These are phyloP conservation scores for Hypoxylon crocopeplum DNA, from an alignment of 495 filamentous ascomycete species.

Conservation along the genomic window DNA sequence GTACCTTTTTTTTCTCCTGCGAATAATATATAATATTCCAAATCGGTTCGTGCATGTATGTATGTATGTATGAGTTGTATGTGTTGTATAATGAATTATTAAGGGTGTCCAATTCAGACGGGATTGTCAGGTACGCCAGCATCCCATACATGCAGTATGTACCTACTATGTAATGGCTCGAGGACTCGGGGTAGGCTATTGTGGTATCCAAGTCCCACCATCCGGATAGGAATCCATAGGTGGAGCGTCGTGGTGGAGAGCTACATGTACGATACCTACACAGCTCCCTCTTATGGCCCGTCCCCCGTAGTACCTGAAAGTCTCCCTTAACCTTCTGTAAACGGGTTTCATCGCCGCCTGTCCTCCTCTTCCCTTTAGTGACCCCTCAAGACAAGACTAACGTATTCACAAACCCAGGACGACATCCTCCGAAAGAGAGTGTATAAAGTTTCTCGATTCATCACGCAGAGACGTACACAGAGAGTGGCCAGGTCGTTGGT, in stretches of 20 bases:
- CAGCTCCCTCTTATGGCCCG: conserved; percentile 31
- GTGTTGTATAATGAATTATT: background rate
- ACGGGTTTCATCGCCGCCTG: conserved; percentile 20
- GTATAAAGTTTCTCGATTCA: too few species aligned
- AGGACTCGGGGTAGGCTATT: conserved; percentile 28
- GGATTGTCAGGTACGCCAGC: conserved; percentile 27
- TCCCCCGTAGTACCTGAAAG: conserved; percentile 32
- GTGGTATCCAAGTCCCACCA: conserved; percentile 26
- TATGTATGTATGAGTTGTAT: too few species aligned
- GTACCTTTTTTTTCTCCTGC: background rate
- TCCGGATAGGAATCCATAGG: conserved; percentile 25
- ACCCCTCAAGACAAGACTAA: too few species aligned
- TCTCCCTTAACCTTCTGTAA: conserved; percentile 31
- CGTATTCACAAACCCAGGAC: background rate
- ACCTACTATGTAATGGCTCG: conserved; percentile 9
- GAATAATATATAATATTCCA: background rate
- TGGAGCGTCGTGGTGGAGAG: conserved; percentile 26
- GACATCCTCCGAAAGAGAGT: too few species aligned
- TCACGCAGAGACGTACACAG: background rate
- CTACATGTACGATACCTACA: conserved; percentile 24
- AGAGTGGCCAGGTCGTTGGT: conserved; percentile 6
- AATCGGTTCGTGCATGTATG: background rate
- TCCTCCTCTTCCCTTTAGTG: conserved; percentile 6
- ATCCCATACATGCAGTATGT: background rate
- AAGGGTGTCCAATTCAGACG: conserved; percentile 2